phyloP scores from a whole-genome alignment of 768 basidiomycete species.

The Rhizopogon sp. region DNA sequence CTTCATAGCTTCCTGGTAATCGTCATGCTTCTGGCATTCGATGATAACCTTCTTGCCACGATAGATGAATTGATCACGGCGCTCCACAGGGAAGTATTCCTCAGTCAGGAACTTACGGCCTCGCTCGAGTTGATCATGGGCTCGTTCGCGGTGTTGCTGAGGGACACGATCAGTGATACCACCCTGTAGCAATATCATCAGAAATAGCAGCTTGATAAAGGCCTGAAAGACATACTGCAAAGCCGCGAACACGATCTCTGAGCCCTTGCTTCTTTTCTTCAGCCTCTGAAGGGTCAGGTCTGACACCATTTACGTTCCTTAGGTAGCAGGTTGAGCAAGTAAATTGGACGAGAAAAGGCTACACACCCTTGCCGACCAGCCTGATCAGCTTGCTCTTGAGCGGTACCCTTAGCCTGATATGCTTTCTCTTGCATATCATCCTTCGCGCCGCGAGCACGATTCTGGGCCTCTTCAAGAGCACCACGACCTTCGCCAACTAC shows the following conservation, averaged over 20 bases:
- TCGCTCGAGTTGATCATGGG: conserved; percentile 48
- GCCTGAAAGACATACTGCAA: conserved; percentile 18
- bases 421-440: conserved; percentile 8
- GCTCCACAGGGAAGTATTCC: conserved; percentile 86
- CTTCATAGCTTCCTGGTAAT: conserved; percentile 78
- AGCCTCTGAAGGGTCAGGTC: conserved; percentile 20
- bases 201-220: neutral
- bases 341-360: too few relatives aligned
- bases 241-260: conserved; percentile 24
- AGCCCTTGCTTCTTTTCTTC: conserved; percentile 33
- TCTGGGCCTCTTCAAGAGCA: conserved; percentile 10
- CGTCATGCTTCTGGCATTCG: conserved; percentile 88
- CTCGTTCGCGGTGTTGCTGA: conserved; percentile 59
- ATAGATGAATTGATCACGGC: conserved; percentile 91
- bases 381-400: conserved; percentile 5
- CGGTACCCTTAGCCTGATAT: neutral
- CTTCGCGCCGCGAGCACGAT: conserved; percentile 2
- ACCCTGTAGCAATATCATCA: conserved; percentile 23
- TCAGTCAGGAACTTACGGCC: conserved; percentile 68
- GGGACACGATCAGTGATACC: conserved; percentile 55
- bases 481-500: conserved; percentile 13
- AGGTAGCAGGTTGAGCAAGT: neutral
- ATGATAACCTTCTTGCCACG: conserved; percentile 90
- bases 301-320: conserved; percentile 24
- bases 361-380: conserved; percentile 13